phyloP scores from a whole-genome alignment of 1,139 yeast genomes.

The Groenewaldozyma sp. region DNA sequence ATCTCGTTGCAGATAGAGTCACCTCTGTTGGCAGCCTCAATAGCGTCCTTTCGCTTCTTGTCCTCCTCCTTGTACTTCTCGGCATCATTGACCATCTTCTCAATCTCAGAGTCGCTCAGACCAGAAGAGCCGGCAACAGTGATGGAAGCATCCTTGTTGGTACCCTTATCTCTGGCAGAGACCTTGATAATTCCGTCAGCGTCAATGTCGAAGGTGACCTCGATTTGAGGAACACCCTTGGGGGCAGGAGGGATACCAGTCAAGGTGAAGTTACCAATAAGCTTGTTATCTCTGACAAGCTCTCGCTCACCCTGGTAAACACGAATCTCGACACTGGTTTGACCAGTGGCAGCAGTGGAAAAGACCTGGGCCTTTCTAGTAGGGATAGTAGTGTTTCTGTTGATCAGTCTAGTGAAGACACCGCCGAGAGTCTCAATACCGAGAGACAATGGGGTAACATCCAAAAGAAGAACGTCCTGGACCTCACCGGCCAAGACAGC shows the following conservation, averaged over 20 bases:
- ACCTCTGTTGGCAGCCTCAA: slow-evolving; percentile 94
- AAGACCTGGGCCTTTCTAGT: slow-evolving; percentile 94
- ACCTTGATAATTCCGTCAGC: slow-evolving; percentile 99
- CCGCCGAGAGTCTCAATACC: slow-evolving; percentile 99
- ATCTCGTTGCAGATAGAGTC: slow-evolving; percentile 96
- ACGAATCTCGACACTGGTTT: slow-evolving; percentile 96
- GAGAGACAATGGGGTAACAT: slow-evolving; percentile 93
- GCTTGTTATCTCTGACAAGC: slow-evolving; percentile 95
- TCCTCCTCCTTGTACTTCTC: slow-evolving; percentile 96
- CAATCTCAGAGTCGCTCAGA: slow-evolving; percentile 90
- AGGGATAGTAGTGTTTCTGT: slow-evolving; percentile 97
- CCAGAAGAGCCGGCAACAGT: slow-evolving; percentile 99
- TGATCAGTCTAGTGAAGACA: slow-evolving; percentile 93
- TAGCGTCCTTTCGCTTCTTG: slow-evolving; percentile 88
- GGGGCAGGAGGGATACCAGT: slow-evolving; percentile 97
- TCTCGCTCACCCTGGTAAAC: slow-evolving; percentile 99
- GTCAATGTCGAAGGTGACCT: slow-evolving; percentile 95
- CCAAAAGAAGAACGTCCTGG: slow-evolving; percentile 86
- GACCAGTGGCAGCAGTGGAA: slow-evolving; percentile 99
- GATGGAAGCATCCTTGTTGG: slow-evolving; percentile 96
- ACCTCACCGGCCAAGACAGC: slow-evolving; percentile 98
- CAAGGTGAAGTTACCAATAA: slow-evolving; percentile 94
- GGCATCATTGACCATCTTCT: slow-evolving; percentile 97
- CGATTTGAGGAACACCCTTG: slow-evolving; percentile 99
- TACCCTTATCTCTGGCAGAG: slow-evolving; percentile 96